Evolutionary conservation across 1,284 basidiomycete genomes (phyloP), one percentile per base, ranked within the genome.

Genomic region (Ustilago crameri): DNA sequence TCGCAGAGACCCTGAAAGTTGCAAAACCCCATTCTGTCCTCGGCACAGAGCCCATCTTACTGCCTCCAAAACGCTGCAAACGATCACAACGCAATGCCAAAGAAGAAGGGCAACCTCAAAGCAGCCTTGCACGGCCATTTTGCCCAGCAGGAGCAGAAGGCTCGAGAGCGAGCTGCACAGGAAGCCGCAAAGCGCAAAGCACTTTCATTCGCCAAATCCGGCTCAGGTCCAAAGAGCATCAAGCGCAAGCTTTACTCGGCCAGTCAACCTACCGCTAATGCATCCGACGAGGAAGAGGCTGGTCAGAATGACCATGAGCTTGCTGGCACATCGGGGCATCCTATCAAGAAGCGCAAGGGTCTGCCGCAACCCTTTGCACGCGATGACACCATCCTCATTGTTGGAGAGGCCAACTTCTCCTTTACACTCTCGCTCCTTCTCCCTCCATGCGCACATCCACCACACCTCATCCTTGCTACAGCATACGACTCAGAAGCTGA

Each of bases 361-460:
- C 26, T 60, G 8, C 83, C 80, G 1, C 80, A 91, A n/a, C 93
- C 93, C 0, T 93, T 95, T 84, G 84, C 83, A 4, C 76, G 87
- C 0, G 89, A 89, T 26, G 93, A 97, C 82, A 89, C 86, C 41
- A 90, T 98, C 45, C 87, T 98, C 15, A 87, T 97, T 35, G 86
- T 98, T 48, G 95, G 95, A n/a, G 95, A 98, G 85, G 79, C 75
- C 24, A 94, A 98, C 83, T 98, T 98, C 78, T 95, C 93, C 1
- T 98, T 94, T 79, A 87, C 94, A 0, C 88, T 88, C 22, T 90
- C 93, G 9, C 86, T 98, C 8, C 84, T 92, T 15, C 71, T 84
- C 9, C 50, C 69, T 14, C 79, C 79, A 0, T 80, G 84, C 34
- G 64, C 65, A n/a, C 82, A 84, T 55, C 88, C 90, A 0, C 86